These are phyloP conservation scores for Aspergillus leporis DNA, from an alignment of 495 filamentous ascomycete genomes.

Conservation along the genomic window DNA sequence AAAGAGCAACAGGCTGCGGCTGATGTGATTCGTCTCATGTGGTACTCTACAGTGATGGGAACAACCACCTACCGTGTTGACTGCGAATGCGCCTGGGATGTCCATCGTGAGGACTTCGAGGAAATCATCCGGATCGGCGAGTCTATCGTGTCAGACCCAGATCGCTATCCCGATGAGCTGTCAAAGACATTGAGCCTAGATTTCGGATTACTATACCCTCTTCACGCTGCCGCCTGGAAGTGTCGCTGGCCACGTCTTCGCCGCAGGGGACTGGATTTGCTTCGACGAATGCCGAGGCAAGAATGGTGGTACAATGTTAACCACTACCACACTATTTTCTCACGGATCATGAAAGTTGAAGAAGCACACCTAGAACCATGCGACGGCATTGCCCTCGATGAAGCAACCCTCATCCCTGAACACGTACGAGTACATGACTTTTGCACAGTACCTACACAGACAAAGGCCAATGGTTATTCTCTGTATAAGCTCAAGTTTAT, in stretches of 20 bases:
- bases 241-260: constrained; percentile 20
- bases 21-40: constrained; percentile 17
- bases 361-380: constrained; percentile 3
- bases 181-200: constrained; percentile 18
- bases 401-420: constrained; percentile 16
- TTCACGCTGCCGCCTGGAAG: constrained; percentile 24
- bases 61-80: constrained; percentile 10
- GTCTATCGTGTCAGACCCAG: constrained; percentile 8
- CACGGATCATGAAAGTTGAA: constrained; percentile 22
- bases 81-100: constrained; percentile 20
- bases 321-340: constrained; percentile 21
- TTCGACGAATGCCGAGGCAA: constrained; percentile 12
- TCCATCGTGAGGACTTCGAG: constrained; percentile 8
- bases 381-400: background rate
- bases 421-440: constrained; percentile 22
- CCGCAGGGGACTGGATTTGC: constrained; percentile 18
- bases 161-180: constrained; percentile 12
- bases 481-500: constrained; percentile 14
- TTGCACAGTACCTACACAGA: background rate
- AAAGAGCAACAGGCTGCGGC: constrained; percentile 12
- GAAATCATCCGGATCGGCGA: constrained; percentile 13
- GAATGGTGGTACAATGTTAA: constrained; percentile 13
- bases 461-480: background rate
- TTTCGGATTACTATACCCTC: constrained; percentile 19
- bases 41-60: constrained; percentile 7